Evolutionary conservation across 2,329 filamentous ascomycete species (phyloP).

Genomic region (Rhynchosporium secalis): DNA sequence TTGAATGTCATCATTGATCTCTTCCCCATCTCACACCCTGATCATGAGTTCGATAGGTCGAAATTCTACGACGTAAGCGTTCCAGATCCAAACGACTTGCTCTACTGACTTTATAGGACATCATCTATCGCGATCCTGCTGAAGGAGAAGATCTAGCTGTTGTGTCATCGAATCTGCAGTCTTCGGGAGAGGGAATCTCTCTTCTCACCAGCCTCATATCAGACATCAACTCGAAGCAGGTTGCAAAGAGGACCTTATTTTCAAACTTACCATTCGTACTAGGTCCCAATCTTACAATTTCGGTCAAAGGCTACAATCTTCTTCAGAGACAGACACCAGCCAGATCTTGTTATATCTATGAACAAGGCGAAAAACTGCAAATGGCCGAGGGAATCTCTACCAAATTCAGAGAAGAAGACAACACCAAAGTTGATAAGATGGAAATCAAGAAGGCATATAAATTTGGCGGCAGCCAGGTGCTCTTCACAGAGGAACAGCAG

Average conservation of each 20-base stretch:
- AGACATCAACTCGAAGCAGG: conserved; percentile 87
- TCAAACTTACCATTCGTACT: conserved; percentile 85
- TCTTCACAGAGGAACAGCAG: conserved; percentile 83
- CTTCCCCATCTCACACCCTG: conserved; percentile 77
- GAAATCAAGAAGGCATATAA: conserved; percentile 94
- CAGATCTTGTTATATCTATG: conserved; percentile 83
- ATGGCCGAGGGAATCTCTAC: conserved; percentile 75
- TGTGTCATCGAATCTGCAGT: conserved; percentile 55
- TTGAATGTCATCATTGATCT: conserved; percentile 88
- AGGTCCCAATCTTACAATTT: conserved; percentile 79
- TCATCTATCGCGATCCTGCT: conserved; percentile 78
- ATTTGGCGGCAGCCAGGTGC: conserved; percentile 87
- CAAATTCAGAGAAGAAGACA: conserved; percentile 47
- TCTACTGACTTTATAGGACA: conserved; percentile 59
- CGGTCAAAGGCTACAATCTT: conserved; percentile 89
- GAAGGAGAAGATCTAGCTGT: conserved; percentile 67
- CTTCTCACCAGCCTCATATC: conserved; percentile 79
- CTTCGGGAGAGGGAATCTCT: conserved; percentile 72
- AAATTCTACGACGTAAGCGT: conserved; percentile 84
- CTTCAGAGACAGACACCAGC: conserved; percentile 81
- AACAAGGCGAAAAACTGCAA: conserved; percentile 81
- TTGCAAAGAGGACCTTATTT: conserved; percentile 82
- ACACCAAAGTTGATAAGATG: conserved; percentile 64
- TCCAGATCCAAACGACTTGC: not conserved
- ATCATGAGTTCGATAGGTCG: conserved; percentile 72